phyloP scores from a whole-genome alignment of 306 rosid genomes.

The Phaseolus lunatus region DNA sequence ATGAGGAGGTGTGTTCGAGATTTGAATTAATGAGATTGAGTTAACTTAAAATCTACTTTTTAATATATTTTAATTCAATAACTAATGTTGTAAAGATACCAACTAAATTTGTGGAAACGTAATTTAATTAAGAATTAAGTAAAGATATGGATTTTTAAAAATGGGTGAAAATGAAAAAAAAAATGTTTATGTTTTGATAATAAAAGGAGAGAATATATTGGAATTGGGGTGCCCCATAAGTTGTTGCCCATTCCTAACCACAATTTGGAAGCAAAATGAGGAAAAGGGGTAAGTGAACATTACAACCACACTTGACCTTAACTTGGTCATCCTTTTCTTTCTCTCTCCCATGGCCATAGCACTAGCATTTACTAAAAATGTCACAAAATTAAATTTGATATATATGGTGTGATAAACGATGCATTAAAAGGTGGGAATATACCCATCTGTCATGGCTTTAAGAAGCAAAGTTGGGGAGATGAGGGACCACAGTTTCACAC shows the following conservation, averaged over 20 bases:
- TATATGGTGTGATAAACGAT: conserved; percentile 3
- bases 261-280: not conserved
- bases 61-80: too few species aligned
- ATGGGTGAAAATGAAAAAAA: too few species aligned
- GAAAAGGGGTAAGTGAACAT: not conserved
- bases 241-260: not conserved
- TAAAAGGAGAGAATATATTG: not conserved
- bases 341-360: not conserved
- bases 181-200: too few species aligned
- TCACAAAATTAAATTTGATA: too few species aligned
- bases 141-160: too few species aligned
- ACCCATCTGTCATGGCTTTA: conserved; percentile 61
- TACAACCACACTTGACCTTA: not conserved
- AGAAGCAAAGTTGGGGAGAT: conserved; percentile 58
- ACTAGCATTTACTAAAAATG: too few species aligned
- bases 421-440: conserved; percentile 45
- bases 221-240: not conserved
- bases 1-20: too few species aligned
- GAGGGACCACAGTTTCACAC: conserved; percentile 53
- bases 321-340: not conserved
- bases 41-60: too few species aligned
- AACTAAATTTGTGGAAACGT: too few species aligned
- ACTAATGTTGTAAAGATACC: too few species aligned
- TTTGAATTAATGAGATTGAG: too few species aligned
- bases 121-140: too few species aligned